A percentile compares a stretch with the other conserved stretches of the same genome.
Conservation (phyloP, 805 yeast genomes). For the Kazachstania viticola region DNA sequence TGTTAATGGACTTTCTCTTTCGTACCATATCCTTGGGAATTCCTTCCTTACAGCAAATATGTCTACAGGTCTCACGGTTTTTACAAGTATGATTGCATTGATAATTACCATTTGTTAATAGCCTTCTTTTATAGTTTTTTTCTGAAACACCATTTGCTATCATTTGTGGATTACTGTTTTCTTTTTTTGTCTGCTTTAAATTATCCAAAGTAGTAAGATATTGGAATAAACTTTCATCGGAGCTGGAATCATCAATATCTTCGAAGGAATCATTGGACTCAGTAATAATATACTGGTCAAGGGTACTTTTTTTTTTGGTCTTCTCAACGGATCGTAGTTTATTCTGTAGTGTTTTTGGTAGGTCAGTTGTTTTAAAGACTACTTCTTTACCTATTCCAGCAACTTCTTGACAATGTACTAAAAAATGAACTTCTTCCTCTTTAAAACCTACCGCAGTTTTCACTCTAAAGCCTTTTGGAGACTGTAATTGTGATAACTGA, state of each 20-base stretch:
- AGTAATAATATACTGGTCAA: too few relatives aligned
- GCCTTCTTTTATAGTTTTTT: slow-evolving; percentile 4
- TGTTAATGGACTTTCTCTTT: too few relatives aligned
- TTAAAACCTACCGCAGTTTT: slow-evolving; percentile 10
- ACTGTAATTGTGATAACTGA: slow-evolving; percentile 15
- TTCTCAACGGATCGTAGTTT: too few relatives aligned
- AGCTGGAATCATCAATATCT: too few relatives aligned
- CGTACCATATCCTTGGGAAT: slow-evolving; percentile 14
- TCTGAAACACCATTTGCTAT: too few relatives aligned
- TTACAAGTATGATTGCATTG: slow-evolving; percentile 36
- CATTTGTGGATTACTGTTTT: too few relatives aligned
- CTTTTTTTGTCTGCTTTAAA: too few relatives aligned
- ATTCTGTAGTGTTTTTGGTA: too few relatives aligned
- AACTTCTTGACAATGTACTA: slow-evolving; percentile 31
- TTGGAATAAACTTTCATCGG: too few relatives aligned
- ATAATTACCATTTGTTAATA: slow-evolving; percentile 23
- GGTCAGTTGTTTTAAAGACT: slow-evolving; percentile 4
- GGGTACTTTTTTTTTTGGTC: too few relatives aligned
- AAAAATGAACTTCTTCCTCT: slow-evolving; percentile 20
- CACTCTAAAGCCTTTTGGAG: slow-evolving; percentile 22
- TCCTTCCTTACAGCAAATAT: slow-evolving; percentile 39
- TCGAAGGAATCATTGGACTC: too few relatives aligned
- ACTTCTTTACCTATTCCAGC: slow-evolving; percentile 19
- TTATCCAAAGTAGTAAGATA: too few relatives aligned
- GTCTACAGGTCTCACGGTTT: slow-evolving; percentile 31